Base-by-base conservation (phyloP, 139 green algal genomes). In the Pleodorina starrii region DNA sequence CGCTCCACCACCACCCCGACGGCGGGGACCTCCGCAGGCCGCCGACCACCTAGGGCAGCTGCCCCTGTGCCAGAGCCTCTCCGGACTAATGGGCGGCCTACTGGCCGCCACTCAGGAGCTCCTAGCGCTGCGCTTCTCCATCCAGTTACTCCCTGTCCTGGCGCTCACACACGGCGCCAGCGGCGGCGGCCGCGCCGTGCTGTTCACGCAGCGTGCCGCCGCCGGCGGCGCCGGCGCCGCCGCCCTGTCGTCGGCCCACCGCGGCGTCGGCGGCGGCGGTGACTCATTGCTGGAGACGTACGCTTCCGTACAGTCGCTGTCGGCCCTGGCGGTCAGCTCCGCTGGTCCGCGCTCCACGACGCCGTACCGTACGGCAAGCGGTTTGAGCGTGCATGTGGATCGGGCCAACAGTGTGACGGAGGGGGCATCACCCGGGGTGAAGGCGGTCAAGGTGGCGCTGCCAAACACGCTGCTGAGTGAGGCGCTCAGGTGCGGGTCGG, bases 211-310 rank as follows among this genome's bases (percentile, higher is more conserved):
- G 42, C 73, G 73, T 17, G 25, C 12, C 27, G 68, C 2, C 14
- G 36, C 5, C 4, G 35, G 68, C 16, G 68, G 14, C 68, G 68
- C 21, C 6, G 35, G 3, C 38, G 40, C 73, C 5, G 40, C 42
- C 21, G 76, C 54, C 12, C 25, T 66, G 54, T 5, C 54, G 21
- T 66, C 54, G 54, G 6, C 7, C 3, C 54, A 66, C 21, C 54
- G 54, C 21, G n/a, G n/a, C n/a, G n/a, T n/a, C n/a, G n/a, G n/a
- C n/a, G n/a, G n/a, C n/a, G n/a, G n/a, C n/a, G n/a, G n/a, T n/a
- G 54, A 66, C 7, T 66, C 29, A 12, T n/a, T 84, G 32, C 76
- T 84, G 21, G 76, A 84, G 25, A 71, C 48, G 32, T 48, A 84
- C n/a, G 50, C 48, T 1, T 69, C 48, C n/a, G 76, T 84, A 17